Evolutionary conservation across 2,329 filamentous ascomycete genomes (phyloP), one percentile per base, ranked within the genome.

Genomic region (Colletotrichum chrysophilum): DNA sequence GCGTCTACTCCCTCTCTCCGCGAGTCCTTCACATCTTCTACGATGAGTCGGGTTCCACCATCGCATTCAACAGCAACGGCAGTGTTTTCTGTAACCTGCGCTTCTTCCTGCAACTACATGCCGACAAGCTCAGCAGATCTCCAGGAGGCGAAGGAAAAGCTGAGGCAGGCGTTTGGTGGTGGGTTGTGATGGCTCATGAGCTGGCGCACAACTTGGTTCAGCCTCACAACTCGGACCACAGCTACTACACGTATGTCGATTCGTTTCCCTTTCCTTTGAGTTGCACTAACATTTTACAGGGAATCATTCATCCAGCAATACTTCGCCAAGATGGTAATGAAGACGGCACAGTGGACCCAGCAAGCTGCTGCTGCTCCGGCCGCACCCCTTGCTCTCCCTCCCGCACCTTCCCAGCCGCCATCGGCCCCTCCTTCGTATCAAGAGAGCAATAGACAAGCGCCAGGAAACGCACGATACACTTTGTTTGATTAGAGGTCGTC

Each of bases 121-220:
- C 91, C 60, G 80, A 86, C 16, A 84, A 87, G 77, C 83, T 92
- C 64, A 80, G 78, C 65, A 85, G 73, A 65, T 83, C 26, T 58
- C 78, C 26, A 81, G 64, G 28, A 77, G 24, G 83, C 3, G 85
- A 89, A 70, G 90, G 87, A 18, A 92, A 88, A 82, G 88, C 78
- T 5, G 94, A 97, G 76, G 95, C 95, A 4, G 87, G 92, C 73
- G 91, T 94, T 2, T 98, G 96, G 88, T 98, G 96, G 96, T 98
- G 94, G 91, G 94, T 98, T 78, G 96, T 97, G n/a, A 84, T 98
- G 76, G 97, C 96, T 77, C 97, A 99, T 83, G 97, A 99, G 86
- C 86, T 99, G 83, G 96, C 97, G 74, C 97, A 99, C 85, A 99
- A 99, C 83, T 86, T 99, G 70, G 95, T 98, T 10, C 86, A 87